Evolutionary conservation across 495 filamentous ascomycete genomes (phyloP).

Genomic region (Copromyces sp.): DNA sequence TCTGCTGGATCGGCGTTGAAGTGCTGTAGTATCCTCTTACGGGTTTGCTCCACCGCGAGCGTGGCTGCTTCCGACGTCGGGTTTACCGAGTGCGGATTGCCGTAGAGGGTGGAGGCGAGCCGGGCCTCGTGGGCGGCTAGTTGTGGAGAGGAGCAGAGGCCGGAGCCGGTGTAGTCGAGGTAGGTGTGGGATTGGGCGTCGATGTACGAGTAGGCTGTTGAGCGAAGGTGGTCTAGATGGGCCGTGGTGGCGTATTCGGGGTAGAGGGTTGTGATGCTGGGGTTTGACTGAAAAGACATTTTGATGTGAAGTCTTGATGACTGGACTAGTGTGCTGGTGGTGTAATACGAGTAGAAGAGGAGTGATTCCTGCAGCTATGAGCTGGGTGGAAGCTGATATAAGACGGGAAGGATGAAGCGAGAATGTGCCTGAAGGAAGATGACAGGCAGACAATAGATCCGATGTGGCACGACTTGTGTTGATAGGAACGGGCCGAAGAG

Average conservation of each 20-base stretch:
- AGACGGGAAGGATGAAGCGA: neutral
- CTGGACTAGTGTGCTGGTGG: neutral
- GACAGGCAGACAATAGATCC: neutral
- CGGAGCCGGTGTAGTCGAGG: constrained; percentile 28
- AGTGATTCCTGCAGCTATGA: neutral
- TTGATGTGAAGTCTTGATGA: neutral
- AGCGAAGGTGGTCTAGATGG: constrained; percentile 18
- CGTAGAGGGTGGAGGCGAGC: constrained; percentile 31
- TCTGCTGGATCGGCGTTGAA: constrained; percentile 46
- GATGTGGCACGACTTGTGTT: neutral
- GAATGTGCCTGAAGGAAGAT: neutral
- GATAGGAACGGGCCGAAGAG: neutral
- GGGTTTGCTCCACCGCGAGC: constrained; percentile 32
- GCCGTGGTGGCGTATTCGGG: constrained; percentile 20
- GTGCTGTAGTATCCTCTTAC: constrained; percentile 39
- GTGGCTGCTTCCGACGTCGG: constrained; percentile 40
- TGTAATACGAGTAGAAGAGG: neutral
- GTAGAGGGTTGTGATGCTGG: constrained; percentile 7
- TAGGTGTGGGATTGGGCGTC: constrained; percentile 24
- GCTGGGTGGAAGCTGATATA: neutral
- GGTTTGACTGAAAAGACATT: neutral
- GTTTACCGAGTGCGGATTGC: constrained; percentile 51
- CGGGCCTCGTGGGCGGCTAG: constrained; percentile 16
- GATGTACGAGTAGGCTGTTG: constrained; percentile 21
- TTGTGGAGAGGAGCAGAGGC: constrained; percentile 19